phyloP scores from a whole-genome alignment of 495 filamentous ascomycete genomes.

The Neurospora tetraspora region DNA sequence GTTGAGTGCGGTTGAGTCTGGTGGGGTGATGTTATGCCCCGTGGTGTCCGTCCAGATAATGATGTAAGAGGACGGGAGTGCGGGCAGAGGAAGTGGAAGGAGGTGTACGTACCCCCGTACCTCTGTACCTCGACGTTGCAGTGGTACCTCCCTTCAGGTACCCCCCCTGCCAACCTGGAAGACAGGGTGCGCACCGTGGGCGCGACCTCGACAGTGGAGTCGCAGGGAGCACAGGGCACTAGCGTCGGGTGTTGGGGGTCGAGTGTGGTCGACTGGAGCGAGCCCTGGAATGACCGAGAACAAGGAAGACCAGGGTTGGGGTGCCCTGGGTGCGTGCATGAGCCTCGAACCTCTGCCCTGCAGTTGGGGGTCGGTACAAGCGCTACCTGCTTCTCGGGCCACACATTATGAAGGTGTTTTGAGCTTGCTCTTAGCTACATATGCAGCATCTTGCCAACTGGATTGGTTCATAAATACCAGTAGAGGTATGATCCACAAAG shows the following conservation, averaged over 20 bases:
- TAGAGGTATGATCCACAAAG: no score
- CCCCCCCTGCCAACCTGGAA: not conserved
- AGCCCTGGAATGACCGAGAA: not conserved
- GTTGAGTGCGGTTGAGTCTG: not conserved
- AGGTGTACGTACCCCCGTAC: not conserved
- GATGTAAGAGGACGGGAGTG: not conserved
- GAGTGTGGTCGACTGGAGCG: not conserved
- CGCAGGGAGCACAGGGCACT: not conserved
- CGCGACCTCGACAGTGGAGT: not conserved
- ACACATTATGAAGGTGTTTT: no score
- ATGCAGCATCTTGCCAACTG: no score
- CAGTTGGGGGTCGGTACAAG: not conserved
- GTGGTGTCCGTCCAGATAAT: not conserved
- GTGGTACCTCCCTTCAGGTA: not conserved
- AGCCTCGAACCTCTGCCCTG: not conserved
- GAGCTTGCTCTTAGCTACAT: no score
- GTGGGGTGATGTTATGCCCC: not conserved
- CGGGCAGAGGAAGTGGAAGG: not conserved
- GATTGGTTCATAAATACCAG: no score
- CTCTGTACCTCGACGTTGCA: not conserved
- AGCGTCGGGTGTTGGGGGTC: not conserved
- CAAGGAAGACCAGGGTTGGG: not conserved
- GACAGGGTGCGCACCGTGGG: not conserved
- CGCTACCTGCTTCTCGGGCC: slow-evolving; percentile 11
- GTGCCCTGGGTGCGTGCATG: not conserved